Percentiles rank a stretch among this genome's conserved stretches.
phyloP scores from a whole-genome alignment of 2,329 filamentous ascomycete species.

The Aureobasidium namibiae region DNA sequence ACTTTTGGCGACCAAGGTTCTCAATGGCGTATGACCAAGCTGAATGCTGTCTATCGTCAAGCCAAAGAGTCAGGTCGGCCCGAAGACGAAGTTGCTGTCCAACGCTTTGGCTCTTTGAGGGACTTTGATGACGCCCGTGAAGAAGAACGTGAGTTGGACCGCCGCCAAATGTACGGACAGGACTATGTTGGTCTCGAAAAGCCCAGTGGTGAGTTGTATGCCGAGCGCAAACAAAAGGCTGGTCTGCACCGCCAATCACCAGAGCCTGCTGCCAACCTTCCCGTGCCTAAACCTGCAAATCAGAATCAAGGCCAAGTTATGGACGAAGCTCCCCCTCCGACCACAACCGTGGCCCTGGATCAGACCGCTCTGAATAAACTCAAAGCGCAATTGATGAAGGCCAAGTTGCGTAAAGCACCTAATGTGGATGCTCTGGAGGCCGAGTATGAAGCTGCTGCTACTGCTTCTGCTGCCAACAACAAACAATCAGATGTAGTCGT shows the following conservation, averaged over 20 bases:
- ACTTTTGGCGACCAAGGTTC: constrained; percentile 84
- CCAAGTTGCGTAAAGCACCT: constrained; percentile 71
- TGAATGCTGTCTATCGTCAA: constrained; percentile 74
- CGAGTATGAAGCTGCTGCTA: constrained; percentile 71
- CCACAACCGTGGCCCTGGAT: constrained; percentile 52
- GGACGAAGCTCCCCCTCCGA: constrained; percentile 44
- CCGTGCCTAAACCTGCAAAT: background rate
- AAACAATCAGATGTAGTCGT: constrained; percentile 64
- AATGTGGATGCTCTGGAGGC: constrained; percentile 70
- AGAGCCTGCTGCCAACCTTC: constrained; percentile 16
- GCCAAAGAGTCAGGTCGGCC: constrained; percentile 64
- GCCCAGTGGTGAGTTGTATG: constrained; percentile 77
- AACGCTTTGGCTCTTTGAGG: constrained; percentile 71
- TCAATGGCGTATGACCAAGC: constrained; percentile 92
- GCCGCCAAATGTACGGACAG: constrained; percentile 71
- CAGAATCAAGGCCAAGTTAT: constrained; percentile 50
- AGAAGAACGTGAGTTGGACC: constrained; percentile 83
- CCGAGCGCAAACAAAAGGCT: constrained; percentile 60
- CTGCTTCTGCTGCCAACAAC: constrained; percentile 46
- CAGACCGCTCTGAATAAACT: constrained; percentile 78
- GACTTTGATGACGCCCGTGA: constrained; percentile 90
- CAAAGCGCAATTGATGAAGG: constrained; percentile 92
- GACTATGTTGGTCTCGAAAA: constrained; percentile 80
- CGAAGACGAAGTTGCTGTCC: constrained; percentile 73
- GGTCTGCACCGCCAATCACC: constrained; percentile 37